phyloP scores from a whole-genome alignment of 306 rosid genomes.

The Lablab purpureus region DNA sequence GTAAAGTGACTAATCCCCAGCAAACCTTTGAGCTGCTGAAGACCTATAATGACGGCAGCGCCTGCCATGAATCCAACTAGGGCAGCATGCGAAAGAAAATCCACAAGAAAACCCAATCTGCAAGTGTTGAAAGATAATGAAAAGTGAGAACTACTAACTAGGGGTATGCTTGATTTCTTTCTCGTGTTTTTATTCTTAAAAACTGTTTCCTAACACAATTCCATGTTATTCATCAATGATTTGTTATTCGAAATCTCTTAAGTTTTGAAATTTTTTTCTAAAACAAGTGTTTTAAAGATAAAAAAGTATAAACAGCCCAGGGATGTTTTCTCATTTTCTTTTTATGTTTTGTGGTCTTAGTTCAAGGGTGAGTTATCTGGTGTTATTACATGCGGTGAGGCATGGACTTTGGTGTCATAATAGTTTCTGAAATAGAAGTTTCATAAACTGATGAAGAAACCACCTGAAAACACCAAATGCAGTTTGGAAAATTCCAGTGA shows the following conservation, averaged over 20 bases:
- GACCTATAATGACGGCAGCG: slow-evolving; percentile 86
- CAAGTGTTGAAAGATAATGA: slow-evolving; percentile 3
- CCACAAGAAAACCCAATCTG: slow-evolving; percentile 91
- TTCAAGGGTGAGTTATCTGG: neutral
- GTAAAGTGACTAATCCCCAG: slow-evolving; percentile 77
- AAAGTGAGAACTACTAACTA: slow-evolving; percentile 43
- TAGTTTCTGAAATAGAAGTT: slow-evolving; percentile 39
- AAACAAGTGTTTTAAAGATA: neutral
- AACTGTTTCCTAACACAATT: neutral
- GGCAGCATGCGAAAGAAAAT: slow-evolving; percentile 92
- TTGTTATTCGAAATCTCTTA: neutral
- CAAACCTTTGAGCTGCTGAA: slow-evolving; percentile 83
- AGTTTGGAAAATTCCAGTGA: slow-evolving; percentile 81
- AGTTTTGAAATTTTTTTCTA: neutral
- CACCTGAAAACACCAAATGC: slow-evolving; percentile 78
- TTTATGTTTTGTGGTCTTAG: neutral
- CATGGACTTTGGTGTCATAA: neutral
- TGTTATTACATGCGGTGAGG: neutral
- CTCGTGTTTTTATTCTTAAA: neutral
- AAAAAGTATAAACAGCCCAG: neutral
- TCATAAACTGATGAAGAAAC: slow-evolving; percentile 22
- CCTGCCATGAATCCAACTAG: slow-evolving; percentile 95
- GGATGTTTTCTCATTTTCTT: neutral
- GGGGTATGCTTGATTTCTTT: neutral
- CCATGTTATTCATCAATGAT: neutral